Evolutionary conservation across 345 rosid genomes (phyloP).

Genomic region (Melaleuca quinquenervia): DNA sequence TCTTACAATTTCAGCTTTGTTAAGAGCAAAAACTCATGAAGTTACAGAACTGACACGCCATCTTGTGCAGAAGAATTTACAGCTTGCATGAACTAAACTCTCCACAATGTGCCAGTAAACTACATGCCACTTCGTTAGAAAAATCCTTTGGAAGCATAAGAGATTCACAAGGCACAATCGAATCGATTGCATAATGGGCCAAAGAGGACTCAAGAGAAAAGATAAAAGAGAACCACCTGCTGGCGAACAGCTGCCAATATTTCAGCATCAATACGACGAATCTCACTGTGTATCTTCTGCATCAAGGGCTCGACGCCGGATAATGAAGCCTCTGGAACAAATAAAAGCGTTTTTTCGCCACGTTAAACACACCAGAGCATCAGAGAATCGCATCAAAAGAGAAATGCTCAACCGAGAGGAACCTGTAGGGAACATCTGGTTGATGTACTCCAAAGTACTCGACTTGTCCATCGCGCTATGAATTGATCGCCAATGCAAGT

Average conservation of each 20-base stretch:
- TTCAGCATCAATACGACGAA: conserved; percentile 86
- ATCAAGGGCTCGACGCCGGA: conserved; percentile 97
- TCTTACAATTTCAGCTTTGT: neutral
- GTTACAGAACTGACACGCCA: neutral
- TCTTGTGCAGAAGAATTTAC: neutral
- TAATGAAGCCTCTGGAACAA: conserved; percentile 73
- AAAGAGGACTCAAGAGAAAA: neutral
- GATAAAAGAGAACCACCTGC: conserved; percentile 34
- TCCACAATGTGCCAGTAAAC: neutral
- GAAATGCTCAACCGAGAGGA: neutral
- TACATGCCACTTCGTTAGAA: neutral
- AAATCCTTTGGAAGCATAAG: neutral
- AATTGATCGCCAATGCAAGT: neutral
- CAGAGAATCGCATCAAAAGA: neutral
- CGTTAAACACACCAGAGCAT: neutral
- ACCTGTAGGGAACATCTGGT: conserved; percentile 99
- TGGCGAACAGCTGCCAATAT: conserved; percentile 95
- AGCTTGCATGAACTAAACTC: neutral
- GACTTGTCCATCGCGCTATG: conserved; percentile 67
- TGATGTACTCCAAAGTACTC: conserved; percentile 89
- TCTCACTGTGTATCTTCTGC: conserved; percentile 94
- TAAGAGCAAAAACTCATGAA: neutral
- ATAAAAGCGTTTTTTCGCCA: neutral
- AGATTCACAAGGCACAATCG: neutral
- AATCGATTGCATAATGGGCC: neutral